Evolutionary conservation across 2,329 filamentous ascomycete genomes (phyloP), one percentile per base, ranked within the genome.

Genomic region (Penicillium sp.): DNA sequence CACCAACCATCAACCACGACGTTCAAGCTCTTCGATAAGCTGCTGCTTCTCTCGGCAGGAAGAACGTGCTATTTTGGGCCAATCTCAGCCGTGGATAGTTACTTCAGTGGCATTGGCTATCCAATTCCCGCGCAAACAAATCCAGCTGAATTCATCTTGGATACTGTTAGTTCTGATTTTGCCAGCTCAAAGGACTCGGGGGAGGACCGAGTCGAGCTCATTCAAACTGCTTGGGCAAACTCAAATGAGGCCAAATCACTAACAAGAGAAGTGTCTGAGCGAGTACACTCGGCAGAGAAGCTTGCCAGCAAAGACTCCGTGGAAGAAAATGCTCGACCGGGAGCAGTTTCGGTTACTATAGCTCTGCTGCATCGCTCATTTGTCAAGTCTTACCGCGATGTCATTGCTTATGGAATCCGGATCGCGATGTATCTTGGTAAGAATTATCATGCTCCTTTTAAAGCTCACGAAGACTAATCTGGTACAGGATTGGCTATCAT

Each of bases 1-100:
- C 91, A 95, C 71, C 91, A 95, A 69, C 91, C 91, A 0, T 93
- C 90, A 0, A 90, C 89, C 0, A 83, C 86, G 0, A 93, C 89
- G 0, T 95, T 91, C 66, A 82, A 88, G 61, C 83, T 92, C 13
- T 95, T 95, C 65, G 90, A 95, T 71, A 90, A 89, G 70, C 78
- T 95, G 0, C 77, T 90, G 38, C 81, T 95, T 1, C 80, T 96
- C 0, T 92, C 90, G 0, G 78, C 77, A 3, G 91, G 90, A 19
- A 84, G 81, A 56, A 85, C 87, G 0, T 88, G 87, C 62, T 95
- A 92, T 74, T 90, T 88, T 62, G 91, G 91, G 0, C 77, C 85
- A 0, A 77, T 90, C 1, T 61, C 72, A 8, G 76, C 77, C 2
- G 81, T 90, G 4, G 76, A 81, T n/a, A 64, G 76, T 3, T 89